Evolutionary conservation across 2,329 filamentous ascomycete genomes (phyloP), one percentile per base, ranked within the genome.

Genomic region (Microsporum canis): DNA sequence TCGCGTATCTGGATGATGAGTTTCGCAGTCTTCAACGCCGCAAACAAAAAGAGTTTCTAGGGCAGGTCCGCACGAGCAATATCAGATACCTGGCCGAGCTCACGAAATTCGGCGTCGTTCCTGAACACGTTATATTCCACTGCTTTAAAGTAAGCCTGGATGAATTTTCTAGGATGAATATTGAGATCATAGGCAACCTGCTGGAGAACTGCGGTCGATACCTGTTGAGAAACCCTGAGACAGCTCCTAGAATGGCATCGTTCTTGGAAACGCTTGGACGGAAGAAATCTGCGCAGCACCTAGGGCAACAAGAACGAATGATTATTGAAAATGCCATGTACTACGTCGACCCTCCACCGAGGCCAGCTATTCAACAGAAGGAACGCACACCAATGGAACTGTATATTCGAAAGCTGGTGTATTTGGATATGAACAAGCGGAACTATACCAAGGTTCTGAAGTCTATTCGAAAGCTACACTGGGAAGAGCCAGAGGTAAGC

Each of bases 81-180:
- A 91, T 97, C 65, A 89, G 95, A n/a, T 99, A 99, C 72, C 84
- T 99, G 58, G 91, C 94, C 5, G 94, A 99, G 75, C 77, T 99
- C 70, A 99, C 94, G 62, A 99, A 99, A 71, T 99, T 99, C 70
- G 92, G 94, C 36, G 90, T 96, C 36, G 94, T 99, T 6, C 94
- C 95, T 0, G 94, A 99, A 73, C 94, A 99, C 74, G 92, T 99
- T 65, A 95, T 99, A 60, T 99, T 99, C 71, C 94, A 99, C 71
- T 99, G 94, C 71, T 84, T 99, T 68, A 99, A 96, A 74, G 92
- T 99, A 72, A 95, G 92, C 67, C 78, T 99, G 33, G 94, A 99
- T 69, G 94, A 99, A 70, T 99, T 99, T 71, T 96, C 94, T 1
- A 84, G 92, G 63, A 96, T 96, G 88, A 99, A 99, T 70, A 96